phyloP scores from a whole-genome alignment of 2,329 filamentous ascomycete species.

The Xylariaceae sp. region DNA sequence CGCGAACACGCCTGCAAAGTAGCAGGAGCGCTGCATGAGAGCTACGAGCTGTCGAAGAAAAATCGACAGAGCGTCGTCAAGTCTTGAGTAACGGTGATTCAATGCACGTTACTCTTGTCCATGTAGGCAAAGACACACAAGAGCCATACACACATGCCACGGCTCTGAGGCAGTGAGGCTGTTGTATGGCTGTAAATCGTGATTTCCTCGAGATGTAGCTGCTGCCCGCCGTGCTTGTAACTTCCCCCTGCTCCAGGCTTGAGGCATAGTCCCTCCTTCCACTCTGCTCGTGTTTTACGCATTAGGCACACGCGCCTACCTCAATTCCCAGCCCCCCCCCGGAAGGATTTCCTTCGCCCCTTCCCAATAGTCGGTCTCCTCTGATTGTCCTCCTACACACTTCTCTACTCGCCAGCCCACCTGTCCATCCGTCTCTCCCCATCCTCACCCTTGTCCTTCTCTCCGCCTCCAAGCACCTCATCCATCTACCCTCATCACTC shows the following conservation, averaged over 20 bases:
- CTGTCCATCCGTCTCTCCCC: not conserved
- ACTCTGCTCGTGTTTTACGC: not conserved
- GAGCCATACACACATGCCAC: too few relatives aligned
- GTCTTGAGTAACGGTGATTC: not conserved
- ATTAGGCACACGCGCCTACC: slow-evolving; percentile 5
- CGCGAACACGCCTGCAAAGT: not conserved
- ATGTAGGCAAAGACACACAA: too few relatives aligned
- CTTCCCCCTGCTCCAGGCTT: not conserved
- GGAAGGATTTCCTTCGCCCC: not conserved
- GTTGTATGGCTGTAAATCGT: not conserved
- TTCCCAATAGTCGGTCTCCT: not conserved
- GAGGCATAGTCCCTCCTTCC: slow-evolving; percentile 5
- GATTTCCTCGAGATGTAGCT: not conserved
- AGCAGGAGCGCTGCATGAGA: not conserved
- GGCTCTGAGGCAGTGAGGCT: too few relatives aligned
- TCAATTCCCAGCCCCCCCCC: not conserved
- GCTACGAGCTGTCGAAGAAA: not conserved
- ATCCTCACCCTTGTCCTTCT: not conserved
- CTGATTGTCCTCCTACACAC: not conserved
- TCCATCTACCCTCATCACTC: not conserved
- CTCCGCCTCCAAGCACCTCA: not conserved
- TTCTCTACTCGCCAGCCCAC: not conserved
- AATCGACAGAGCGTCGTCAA: not conserved
- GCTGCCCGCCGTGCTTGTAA: not conserved
- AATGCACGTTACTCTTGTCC: too few relatives aligned